These are phyloP conservation scores for Neurospora tetrasperma DNA, from an alignment of 495 filamentous ascomycete genomes.

Conservation along the genomic window DNA sequence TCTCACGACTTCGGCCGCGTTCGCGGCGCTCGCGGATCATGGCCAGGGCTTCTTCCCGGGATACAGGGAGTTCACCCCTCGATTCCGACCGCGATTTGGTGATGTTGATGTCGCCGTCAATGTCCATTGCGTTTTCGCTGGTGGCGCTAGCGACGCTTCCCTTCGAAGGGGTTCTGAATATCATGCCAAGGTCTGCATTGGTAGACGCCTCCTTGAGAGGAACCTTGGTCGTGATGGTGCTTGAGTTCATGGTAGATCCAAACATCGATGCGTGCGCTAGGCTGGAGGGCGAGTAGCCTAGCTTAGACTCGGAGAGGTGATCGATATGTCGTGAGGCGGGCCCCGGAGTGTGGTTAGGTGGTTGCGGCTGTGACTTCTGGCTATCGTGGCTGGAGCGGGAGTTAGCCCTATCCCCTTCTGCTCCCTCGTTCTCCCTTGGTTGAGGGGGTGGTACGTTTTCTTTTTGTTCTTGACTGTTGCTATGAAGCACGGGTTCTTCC, in stretches of 20 bases:
- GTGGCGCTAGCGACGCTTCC: conserved; percentile 29
- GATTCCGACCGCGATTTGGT: conserved; percentile 14
- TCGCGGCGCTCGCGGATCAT: conserved; percentile 44
- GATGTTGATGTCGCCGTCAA: conserved; percentile 27
- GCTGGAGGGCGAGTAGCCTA: neutral
- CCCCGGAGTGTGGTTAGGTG: neutral
- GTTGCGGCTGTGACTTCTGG: conserved; percentile 33
- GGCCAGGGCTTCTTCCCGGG: conserved; percentile 46
- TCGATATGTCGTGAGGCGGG: neutral
- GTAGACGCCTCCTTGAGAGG: conserved; percentile 30
- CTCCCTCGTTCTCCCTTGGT: conserved; percentile 15
- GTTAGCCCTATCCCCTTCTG: neutral
- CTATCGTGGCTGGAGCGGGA: conserved; percentile 20
- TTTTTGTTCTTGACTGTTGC: neutral
- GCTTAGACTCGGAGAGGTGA: neutral
- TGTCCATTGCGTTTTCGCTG: conserved; percentile 32
- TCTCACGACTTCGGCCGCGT: conserved; percentile 32
- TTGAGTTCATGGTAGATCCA: conserved; percentile 28
- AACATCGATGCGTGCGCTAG: conserved; percentile 30
- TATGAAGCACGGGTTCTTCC: neutral
- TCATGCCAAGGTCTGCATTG: conserved; percentile 18
- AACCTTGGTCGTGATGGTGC: conserved; percentile 36
- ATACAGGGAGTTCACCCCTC: conserved; percentile 2
- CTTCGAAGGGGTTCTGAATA: conserved; percentile 27
- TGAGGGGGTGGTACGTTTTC: neutral